phyloP scores from a whole-genome alignment of 2,329 filamentous ascomycete species.

The Acarospora socialis region DNA sequence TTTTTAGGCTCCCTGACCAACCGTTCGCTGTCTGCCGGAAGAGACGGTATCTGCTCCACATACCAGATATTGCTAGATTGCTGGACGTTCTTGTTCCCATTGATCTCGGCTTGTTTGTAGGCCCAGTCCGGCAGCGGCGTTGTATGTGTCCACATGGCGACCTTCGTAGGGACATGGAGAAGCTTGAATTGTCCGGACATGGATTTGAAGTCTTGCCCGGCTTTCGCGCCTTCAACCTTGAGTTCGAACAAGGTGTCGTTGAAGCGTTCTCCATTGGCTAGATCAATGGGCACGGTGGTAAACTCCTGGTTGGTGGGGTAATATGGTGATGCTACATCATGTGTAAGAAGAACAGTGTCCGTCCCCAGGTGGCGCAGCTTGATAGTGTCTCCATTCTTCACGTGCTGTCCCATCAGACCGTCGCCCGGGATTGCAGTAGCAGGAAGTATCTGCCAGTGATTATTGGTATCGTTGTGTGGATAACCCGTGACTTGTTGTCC shows the following conservation, averaged over 20 bases:
- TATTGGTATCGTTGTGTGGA: constrained; percentile 97
- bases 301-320: constrained; percentile 98
- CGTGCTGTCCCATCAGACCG: constrained; percentile 44
- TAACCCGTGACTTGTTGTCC: constrained; percentile 97
- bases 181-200: constrained; percentile 91
- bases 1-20: constrained; percentile 61
- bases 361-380: constrained; percentile 78
- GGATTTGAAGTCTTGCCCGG: constrained; percentile 71
- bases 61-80: constrained; percentile 91
- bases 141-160: constrained; percentile 98
- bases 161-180: constrained; percentile 84
- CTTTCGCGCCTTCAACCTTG: constrained; percentile 73
- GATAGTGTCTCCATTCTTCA: constrained; percentile 74
- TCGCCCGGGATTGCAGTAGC: constrained; percentile 36
- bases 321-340: constrained; percentile 93
- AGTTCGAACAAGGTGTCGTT: constrained; percentile 93
- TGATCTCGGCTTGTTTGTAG: constrained; percentile 96
- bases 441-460: constrained; percentile 90
- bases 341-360: constrained; percentile 72
- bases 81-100: constrained; percentile 90
- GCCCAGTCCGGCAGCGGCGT: constrained; percentile 94
- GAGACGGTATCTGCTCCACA: constrained; percentile 76
- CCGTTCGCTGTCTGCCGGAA: constrained; percentile 57
- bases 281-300: constrained; percentile 60
- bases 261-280: constrained; percentile 57